Percentiles rank a stretch among this genome's conserved stretches.
Evolutionary conservation across 192 early-diverging fungal genomes (phyloP).

Genomic region (Coemansia aciculifera): DNA sequence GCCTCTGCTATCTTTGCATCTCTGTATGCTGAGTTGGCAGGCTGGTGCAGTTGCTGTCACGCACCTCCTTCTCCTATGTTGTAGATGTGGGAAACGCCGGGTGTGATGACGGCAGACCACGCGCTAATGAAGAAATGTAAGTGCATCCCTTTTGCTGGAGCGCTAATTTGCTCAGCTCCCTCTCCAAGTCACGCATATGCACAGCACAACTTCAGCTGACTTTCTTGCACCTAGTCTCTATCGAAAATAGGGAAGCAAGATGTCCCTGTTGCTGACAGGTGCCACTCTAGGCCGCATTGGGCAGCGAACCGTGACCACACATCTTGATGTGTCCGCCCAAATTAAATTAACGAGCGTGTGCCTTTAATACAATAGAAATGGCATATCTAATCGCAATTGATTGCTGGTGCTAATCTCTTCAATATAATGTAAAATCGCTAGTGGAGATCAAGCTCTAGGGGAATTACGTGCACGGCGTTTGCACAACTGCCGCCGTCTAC

Average conservation of each 20-base stretch:
- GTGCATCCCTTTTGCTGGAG: not conserved
- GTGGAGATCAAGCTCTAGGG: constrained; percentile 2
- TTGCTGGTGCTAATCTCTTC: not conserved
- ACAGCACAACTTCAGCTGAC: not conserved
- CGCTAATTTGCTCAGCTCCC: constrained; percentile 7
- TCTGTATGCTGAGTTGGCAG: constrained; percentile 2
- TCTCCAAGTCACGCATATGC: not conserved
- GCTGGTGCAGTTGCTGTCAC: constrained; percentile 6
- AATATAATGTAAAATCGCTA: not conserved
- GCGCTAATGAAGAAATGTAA: constrained; percentile 3
- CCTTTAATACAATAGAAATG: not conserved
- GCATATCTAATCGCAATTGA: not conserved
- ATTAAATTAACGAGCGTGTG: constrained; percentile 4
- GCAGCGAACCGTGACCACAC: not conserved
- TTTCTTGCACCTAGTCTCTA: not conserved
- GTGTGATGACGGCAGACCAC: constrained; percentile 5
- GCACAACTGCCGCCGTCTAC: not conserved
- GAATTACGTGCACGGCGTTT: constrained; percentile 13
- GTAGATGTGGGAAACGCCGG: constrained; percentile 8
- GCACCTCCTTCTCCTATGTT: not conserved
- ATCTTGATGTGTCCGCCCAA: not conserved
- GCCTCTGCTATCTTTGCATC: not conserved
- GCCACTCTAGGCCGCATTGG: not conserved
- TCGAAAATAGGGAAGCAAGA: not conserved
- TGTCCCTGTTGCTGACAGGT: not conserved